phyloP scores from a whole-genome alignment of 1,139 yeast species.

The Eremothecium gossypii region DNA sequence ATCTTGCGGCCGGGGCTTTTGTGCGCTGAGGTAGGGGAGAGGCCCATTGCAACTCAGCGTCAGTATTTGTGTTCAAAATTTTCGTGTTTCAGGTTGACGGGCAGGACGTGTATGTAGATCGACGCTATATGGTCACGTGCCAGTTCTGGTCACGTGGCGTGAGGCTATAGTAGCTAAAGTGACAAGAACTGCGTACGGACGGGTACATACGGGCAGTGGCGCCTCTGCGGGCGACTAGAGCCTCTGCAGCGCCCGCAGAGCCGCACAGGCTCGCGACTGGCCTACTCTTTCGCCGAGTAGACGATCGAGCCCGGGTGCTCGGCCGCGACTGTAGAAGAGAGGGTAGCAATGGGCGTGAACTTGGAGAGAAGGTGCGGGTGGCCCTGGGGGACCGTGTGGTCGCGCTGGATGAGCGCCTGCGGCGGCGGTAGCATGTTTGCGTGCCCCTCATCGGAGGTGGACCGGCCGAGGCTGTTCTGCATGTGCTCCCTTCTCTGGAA shows the following conservation, averaged over 20 bases:
- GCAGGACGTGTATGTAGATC: background rate
- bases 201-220: no score
- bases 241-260: no score
- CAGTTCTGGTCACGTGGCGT: background rate
- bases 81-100: conserved; percentile 4
- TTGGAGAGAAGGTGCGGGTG: background rate
- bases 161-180: no score
- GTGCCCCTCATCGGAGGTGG: background rate
- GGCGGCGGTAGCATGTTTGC: conserved; percentile 1
- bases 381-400: background rate
- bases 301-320: background rate
- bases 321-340: conserved; percentile 2
- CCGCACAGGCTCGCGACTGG: background rate
- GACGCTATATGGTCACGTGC: conserved; percentile 3
- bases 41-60: background rate
- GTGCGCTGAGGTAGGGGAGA: background rate
- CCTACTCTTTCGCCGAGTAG: background rate
- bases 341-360: conserved; percentile 1
- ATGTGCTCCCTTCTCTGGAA: background rate
- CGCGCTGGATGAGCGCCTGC: background rate
- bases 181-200: no score
- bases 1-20: background rate
- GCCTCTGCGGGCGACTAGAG: no score
- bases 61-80: conserved; percentile 4
- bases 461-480: background rate